A percentile compares a stretch with the other conserved stretches of the same genome.
Conservation (phyloP, 306 rosid species). For the Lathyrus oleraceus region DNA sequence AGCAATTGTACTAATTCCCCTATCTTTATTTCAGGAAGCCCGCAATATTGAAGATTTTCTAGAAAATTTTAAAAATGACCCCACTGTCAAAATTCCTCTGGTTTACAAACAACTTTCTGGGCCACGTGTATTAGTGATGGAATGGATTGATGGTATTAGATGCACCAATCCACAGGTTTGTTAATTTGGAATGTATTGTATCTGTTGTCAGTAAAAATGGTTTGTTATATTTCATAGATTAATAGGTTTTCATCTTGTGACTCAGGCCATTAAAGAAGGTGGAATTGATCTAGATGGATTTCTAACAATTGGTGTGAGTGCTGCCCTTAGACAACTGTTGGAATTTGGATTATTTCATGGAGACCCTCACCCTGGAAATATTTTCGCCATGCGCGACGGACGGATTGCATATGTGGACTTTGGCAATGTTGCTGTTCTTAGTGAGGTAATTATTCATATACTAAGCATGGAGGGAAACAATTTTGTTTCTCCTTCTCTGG, state of each 20-base stretch:
- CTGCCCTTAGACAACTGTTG: constrained; percentile 89
- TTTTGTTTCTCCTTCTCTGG: background rate
- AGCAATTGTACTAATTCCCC: constrained; percentile 12
- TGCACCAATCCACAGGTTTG: constrained; percentile 94
- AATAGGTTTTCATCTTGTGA: constrained; percentile 38
- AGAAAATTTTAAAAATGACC: constrained; percentile 90
- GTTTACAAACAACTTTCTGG: constrained; percentile 85
- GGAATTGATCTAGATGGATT: constrained; percentile 89
- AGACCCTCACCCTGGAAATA: constrained; percentile 99
- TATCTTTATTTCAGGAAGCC: constrained; percentile 75
- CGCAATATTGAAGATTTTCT: constrained; percentile 92
- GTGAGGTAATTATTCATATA: constrained; percentile 70
- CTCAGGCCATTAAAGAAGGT: constrained; percentile 85
- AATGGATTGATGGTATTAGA: constrained; percentile 98
- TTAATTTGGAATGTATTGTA: constrained; percentile 24
- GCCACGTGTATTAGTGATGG: constrained; percentile 92
- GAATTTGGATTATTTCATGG: constrained; percentile 99
- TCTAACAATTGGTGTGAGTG: constrained; percentile 95
- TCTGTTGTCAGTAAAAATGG: constrained; percentile 13
- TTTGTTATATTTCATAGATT: constrained; percentile 26
- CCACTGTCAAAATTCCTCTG: constrained; percentile 90
- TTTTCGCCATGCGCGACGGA: constrained; percentile 98
- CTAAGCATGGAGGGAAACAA: constrained; percentile 9
- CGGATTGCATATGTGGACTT: constrained; percentile 98
- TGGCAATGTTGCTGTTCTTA: constrained; percentile 97